A percentile compares a stretch with the other conserved stretches of the same genome.
Evolutionary conservation across 2,329 filamentous ascomycete genomes (phyloP).

Genomic region (Chaetomiaceae sp.): DNA sequence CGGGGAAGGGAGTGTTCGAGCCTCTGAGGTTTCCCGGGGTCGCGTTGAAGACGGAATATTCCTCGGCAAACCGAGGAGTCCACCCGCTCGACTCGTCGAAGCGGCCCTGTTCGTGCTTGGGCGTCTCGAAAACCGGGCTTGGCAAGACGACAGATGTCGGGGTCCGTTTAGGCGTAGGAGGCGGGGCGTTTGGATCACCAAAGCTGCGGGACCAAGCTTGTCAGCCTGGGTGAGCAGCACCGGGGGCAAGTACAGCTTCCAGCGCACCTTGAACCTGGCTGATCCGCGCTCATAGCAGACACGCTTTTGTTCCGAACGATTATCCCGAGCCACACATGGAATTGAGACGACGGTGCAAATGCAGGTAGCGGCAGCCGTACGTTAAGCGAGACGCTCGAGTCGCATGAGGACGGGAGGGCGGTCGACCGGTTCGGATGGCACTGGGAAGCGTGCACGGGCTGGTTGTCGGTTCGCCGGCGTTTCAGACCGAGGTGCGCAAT

Average conservation of each 20-base stretch:
- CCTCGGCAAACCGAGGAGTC: slow-evolving; percentile 58
- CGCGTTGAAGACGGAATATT: slow-evolving; percentile 60
- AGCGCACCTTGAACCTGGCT: slow-evolving; percentile 45
- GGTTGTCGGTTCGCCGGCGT: slow-evolving; percentile 13
- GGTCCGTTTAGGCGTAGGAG: slow-evolving; percentile 53
- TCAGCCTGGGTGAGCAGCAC: slow-evolving; percentile 31
- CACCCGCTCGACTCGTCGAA: slow-evolving; percentile 47
- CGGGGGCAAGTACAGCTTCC: slow-evolving; percentile 1
- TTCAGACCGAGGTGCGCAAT: slow-evolving; percentile 14
- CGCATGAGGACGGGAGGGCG: neutral
- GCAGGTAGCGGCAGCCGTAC: neutral
- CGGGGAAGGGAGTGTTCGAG: slow-evolving; percentile 39
- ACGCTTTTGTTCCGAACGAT: slow-evolving; percentile 17
- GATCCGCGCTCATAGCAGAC: slow-evolving; percentile 60
- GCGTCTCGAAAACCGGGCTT: slow-evolving; percentile 52
- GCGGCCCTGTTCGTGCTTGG: slow-evolving; percentile 41
- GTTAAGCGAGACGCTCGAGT: slow-evolving; percentile 1
- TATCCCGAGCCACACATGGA: slow-evolving; percentile 15
- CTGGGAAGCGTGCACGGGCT: slow-evolving; percentile 4
- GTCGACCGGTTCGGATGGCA: slow-evolving; percentile 8
- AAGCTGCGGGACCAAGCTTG: slow-evolving; percentile 41
- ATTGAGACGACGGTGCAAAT: slow-evolving; percentile 2
- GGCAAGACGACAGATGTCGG: slow-evolving; percentile 48
- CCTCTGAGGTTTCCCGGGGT: slow-evolving; percentile 53
- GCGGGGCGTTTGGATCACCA: slow-evolving; percentile 57